Evolutionary conservation across 306 rosid genomes (phyloP).

Genomic region (Acacia confusa): DNA sequence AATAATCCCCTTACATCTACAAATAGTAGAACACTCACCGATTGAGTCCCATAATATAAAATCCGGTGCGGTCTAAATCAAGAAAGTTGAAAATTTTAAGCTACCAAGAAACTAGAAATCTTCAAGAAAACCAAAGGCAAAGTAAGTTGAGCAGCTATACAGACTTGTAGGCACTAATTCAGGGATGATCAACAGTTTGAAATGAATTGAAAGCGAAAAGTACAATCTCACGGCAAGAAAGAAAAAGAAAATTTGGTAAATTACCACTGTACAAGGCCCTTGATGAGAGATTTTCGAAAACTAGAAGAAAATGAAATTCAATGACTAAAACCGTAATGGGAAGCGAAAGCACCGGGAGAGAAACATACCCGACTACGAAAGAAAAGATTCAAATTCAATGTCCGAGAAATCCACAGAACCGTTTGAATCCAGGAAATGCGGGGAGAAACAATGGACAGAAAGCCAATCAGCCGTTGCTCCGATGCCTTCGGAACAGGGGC

Average conservation of each 20-base stretch:
- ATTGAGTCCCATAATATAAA: background rate
- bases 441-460: background rate
- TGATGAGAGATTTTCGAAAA: background rate
- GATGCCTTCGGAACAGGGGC: background rate
- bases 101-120: background rate
- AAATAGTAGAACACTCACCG: background rate
- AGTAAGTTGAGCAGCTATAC: background rate
- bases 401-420: background rate
- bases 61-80: background rate
- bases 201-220: background rate
- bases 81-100: background rate
- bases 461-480: background rate
- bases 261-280: background rate
- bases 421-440: background rate
- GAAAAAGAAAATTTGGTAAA: background rate
- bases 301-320: background rate
- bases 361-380: conserved; percentile 3
- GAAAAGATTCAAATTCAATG: background rate
- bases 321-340: background rate
- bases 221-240: background rate
- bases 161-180: background rate
- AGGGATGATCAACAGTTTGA: background rate
- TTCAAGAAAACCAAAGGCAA: background rate
- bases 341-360: background rate
- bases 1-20: background rate